Base-by-base conservation (phyloP, 495 filamentous ascomycete species). In the Penicillium canariense region DNA sequence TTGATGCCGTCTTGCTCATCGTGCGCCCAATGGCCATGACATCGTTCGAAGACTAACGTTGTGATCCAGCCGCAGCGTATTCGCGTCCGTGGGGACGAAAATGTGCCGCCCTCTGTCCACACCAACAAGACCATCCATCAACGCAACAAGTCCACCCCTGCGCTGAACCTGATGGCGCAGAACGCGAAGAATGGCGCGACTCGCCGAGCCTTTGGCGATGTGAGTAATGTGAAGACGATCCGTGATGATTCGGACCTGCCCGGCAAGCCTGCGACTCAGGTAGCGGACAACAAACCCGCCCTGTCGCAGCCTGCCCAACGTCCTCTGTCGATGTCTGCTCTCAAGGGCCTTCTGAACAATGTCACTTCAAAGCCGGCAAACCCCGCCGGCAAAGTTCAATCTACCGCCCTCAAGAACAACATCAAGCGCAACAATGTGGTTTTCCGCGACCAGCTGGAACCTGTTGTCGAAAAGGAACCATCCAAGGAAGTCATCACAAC, bases 101-200 rank as follows among this genome's bases (percentile, higher is more conserved):
- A 93, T 68, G 76, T 51, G 44, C 54, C 77, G 20, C 76, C 83
- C 17, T 69, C 73, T 20, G 52, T 73, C n/a, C 65, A 72, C 14
- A 56, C 75, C 42, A 78, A 78, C 56, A 89, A 86, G 66, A 68
- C 80, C 25, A 69, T 88, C 51, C 89, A 91, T 59, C 86, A 93
- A 62, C 86, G 85, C 23, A 87, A 90, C 74, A 96, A 92, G 70
- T 94, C 90, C 0, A 86, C 83, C 8, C 80, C 88, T 18, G 87
- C 85, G 39, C 71, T 91, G 40, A 82, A 79, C 40, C 72, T 75
- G 22, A 71, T 84, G 56, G 58, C 78, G 14, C 74, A 81, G 42
- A 81, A 77, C 46, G 79, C 79, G 26, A 93, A 88, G 69, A 81
- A 81, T 47, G 81, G 78, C 43, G 30, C 11, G 35, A 76, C 85